Percentiles rank a stretch among this genome's conserved stretches.
phyloP scores from a whole-genome alignment of 2,329 filamentous ascomycete genomes.

The Colletotrichum aenigma region DNA sequence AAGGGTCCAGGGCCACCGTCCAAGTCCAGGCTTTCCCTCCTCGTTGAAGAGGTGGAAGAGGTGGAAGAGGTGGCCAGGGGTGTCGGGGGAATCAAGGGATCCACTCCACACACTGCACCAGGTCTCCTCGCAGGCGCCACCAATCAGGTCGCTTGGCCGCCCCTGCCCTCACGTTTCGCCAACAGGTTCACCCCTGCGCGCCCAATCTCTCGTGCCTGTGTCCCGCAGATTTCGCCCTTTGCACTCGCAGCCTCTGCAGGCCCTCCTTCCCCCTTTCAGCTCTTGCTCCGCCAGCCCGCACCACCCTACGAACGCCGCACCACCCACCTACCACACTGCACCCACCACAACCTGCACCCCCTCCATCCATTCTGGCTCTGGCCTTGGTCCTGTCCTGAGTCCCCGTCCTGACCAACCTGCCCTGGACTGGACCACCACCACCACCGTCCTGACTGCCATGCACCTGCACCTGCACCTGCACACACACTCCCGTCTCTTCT shows the following conservation, averaged over 20 bases:
- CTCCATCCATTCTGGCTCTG: not conserved
- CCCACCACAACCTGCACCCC: not conserved
- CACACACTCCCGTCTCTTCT: not conserved
- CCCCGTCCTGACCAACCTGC: not conserved
- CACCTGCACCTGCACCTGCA: not conserved
- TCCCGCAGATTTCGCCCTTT: conserved; percentile 18
- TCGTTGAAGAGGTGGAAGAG: no score
- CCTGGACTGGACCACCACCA: not conserved
- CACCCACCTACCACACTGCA: not conserved
- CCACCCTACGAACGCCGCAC: not conserved
- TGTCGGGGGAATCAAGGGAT: conserved; percentile 20
- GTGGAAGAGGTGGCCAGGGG: not conserved
- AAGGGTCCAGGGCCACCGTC: not conserved
- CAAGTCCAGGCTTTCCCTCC: not conserved
- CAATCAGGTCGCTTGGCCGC: not conserved
- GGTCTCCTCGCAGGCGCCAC: not conserved
- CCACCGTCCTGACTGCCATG: not conserved
- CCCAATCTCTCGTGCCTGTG: conserved; percentile 20
- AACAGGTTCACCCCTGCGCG: conserved; percentile 3
- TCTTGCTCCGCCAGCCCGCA: conserved; percentile 8
- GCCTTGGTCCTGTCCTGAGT: not conserved
- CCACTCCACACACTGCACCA: not conserved
- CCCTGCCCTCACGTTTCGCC: conserved; percentile 12
- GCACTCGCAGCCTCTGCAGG: not conserved
- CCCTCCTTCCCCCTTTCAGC: conserved; percentile 8